Percentiles rank a stretch among this genome's conserved stretches.
Evolutionary conservation across 495 filamentous ascomycete species (phyloP).

Genomic region (Pseudevernia furfuracea): DNA sequence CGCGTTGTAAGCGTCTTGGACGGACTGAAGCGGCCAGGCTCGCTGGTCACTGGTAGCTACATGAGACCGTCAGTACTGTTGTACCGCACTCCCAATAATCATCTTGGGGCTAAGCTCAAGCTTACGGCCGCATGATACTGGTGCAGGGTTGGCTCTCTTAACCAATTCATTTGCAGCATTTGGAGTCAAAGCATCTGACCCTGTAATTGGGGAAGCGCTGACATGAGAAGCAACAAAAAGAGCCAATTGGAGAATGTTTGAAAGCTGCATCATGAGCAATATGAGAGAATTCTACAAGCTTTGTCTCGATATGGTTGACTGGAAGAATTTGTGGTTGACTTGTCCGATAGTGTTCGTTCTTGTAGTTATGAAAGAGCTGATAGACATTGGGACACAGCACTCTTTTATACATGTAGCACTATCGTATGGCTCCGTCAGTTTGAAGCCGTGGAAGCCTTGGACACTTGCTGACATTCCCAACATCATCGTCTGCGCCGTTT

Average conservation of each 20-base stretch:
- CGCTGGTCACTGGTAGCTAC: constrained; percentile 1
- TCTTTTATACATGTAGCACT: not conserved
- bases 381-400: not conserved
- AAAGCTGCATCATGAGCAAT: not conserved
- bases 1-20: constrained; percentile 2
- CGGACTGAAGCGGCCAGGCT: constrained; percentile 2
- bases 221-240: not conserved
- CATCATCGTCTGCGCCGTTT: not conserved
- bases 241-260: not conserved
- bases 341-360: not conserved
- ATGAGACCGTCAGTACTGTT: not conserved
- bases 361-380: not conserved
- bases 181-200: not conserved
- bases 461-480: not conserved
- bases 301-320: not conserved
- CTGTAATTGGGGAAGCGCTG: not conserved
- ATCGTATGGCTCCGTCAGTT: no score
- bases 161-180: not conserved
- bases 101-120: not conserved
- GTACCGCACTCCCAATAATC: no score
- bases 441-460: no score
- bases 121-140: constrained; percentile 11
- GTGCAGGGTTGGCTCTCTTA: constrained; percentile 1
- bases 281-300: not conserved
- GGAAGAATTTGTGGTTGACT: not conserved